Evolutionary conservation across 1,284 basidiomycete genomes (phyloP), one percentile per base, ranked within the genome.

Genomic region (Omphalotus olearius): DNA sequence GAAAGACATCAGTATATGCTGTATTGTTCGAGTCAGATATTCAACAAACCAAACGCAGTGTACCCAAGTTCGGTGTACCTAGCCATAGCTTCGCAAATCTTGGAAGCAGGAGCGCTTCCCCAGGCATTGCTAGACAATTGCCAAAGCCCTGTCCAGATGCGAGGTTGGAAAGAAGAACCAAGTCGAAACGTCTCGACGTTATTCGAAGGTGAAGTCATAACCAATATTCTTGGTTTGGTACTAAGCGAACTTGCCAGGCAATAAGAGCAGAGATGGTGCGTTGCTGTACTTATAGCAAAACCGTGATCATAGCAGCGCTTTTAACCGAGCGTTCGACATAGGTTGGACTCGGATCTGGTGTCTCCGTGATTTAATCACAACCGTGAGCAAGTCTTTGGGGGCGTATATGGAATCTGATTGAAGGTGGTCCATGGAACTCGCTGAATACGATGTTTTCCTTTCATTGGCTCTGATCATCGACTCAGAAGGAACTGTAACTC

Each of bases 71-170:
- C 74, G 49, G 79, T 76, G 60, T 88, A 80, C 30, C 72, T 75
- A 14, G 64, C 69, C 87, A 91, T 90, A 40, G 78, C 80, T 54
- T 78, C 71, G 51, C 82, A 80, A 55, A 91, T 78, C 64, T 80
- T 83, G 20, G 75, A 60, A 1, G 80, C 79, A 0, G 85, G 73
- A 0, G 85, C 85, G 45, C 79, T 85, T 14, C 89, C 88, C 88
- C 88, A 91, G 1, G 87, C 86, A 48, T 84, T 85, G 63, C 83
- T 84, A 13, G 88, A 90, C 35, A 91, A 77, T 59, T 91, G 89
- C 88, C 88, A 91, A 6, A 91, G 76, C 6, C 88, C 88, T 7
- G 78, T 82, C 79, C 83, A 89, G 44, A 91, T 64, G 47, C 88
- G 80, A 18, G 88, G 83, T 10, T 75, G 74, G 28, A 66, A 64